Base-by-base conservation (phyloP, 331 rosid genomes). In the Stylosanthes scabra region DNA sequence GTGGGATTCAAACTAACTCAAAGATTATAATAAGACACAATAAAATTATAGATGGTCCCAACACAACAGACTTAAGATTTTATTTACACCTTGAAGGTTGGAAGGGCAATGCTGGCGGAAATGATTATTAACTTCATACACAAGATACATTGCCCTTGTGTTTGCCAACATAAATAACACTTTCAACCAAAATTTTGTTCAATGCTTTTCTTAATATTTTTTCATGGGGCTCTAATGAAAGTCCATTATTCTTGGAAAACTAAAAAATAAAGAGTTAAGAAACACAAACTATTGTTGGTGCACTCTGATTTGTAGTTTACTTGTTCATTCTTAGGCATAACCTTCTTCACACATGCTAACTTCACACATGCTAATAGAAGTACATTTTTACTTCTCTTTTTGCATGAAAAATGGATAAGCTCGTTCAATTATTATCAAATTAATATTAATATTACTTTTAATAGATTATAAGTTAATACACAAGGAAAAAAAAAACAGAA, bases 71-170 rank as follows among this genome's bases (percentile, higher is more conserved):
- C 54, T 15, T 63, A 12, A 37, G 34, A 5, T 61, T 77, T 42
- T 77, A 31, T 77, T 42, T 77, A 31, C 54, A 57, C 27, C 49
- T 4, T 55, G 27, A 34, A 60, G 42, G 74, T 49, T 42, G 75
- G 71, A 51, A 73, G 60, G 40, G 68, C 44, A 42, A 45, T 42
- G 72, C 55, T 80, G 46, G 66, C 58, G 1, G n/a, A 47, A 45
- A 74, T 81, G 58, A 76, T 81, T 70, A 40, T n/a, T 76, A 71
- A 75, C 84, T 75, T 81, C 66, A 59, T 70, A 64, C 66, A 54
- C 55, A 81, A 59, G 78, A 64, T 49, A 70, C 41, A 55, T 42
- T 59, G 52, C 70, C 62, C 42, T 41, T 41, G 51, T 63, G 60
- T 40, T 74, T 47, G 56, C 39, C 16, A n/a, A 54, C 61, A 51